These are phyloP conservation scores for Blakeslea trispora DNA, from an alignment of 371 early-diverging fungal genomes.

Conservation along the genomic window DNA sequence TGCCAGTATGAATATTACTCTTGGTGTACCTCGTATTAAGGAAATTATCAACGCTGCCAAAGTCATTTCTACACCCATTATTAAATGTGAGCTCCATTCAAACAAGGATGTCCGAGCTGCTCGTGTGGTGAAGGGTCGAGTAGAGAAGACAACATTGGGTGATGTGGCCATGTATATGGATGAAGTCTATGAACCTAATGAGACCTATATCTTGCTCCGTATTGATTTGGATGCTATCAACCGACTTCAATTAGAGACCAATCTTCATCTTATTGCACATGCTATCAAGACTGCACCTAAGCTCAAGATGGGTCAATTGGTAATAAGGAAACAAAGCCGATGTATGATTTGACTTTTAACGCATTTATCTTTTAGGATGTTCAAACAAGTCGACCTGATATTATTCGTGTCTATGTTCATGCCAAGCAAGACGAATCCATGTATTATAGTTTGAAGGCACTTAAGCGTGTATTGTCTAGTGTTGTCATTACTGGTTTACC, in stretches of 20 bases:
- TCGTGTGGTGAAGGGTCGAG: slow-evolving; percentile 93
- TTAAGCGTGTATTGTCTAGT: slow-evolving; percentile 83
- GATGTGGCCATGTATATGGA: slow-evolving; percentile 93
- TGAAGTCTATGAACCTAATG: slow-evolving; percentile 79
- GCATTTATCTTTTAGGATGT: slow-evolving; percentile 58
- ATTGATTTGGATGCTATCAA: slow-evolving; percentile 82
- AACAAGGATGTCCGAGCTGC: slow-evolving; percentile 74
- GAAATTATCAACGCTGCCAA: slow-evolving; percentile 95
- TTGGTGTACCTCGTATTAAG: slow-evolving; percentile 99
- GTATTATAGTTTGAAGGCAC: slow-evolving; percentile 77
- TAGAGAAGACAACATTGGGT: slow-evolving; percentile 88
- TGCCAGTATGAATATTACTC: slow-evolving; percentile 98
- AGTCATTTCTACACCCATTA: slow-evolving; percentile 95
- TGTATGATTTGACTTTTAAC: too few species aligned
- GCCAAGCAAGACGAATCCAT: slow-evolving; percentile 68
- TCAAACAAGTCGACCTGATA: slow-evolving; percentile 70
- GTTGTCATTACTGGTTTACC: slow-evolving; percentile 90
- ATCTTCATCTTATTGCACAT: slow-evolving; percentile 70
- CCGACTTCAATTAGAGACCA: slow-evolving; percentile 82
- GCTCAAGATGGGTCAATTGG: slow-evolving; percentile 77
- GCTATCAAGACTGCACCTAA: slow-evolving; percentile 83
- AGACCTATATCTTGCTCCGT: slow-evolving; percentile 78
- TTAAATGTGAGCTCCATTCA: slow-evolving; percentile 78
- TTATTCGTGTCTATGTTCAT: slow-evolving; percentile 73
- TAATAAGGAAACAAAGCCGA: too few species aligned